Conservation (phyloP, 1,139 yeast species). For the Suhomyces taliae region DNA sequence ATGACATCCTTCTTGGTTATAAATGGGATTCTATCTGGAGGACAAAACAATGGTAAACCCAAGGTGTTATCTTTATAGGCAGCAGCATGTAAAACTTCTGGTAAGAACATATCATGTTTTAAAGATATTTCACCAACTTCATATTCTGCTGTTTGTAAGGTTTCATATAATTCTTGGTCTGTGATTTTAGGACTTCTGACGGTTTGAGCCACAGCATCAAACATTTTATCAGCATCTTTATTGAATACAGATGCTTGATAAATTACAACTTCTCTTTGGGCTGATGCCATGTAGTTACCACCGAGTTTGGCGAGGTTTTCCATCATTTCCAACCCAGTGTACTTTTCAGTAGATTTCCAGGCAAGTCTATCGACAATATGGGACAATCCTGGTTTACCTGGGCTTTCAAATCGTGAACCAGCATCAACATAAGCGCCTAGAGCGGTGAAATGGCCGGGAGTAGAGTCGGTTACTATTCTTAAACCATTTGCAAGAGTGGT, state of each 20-base stretch:
- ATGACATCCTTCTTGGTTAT: constrained; percentile 55
- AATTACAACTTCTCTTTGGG: constrained; percentile 87
- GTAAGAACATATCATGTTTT: constrained; percentile 84
- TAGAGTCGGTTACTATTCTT: constrained; percentile 77
- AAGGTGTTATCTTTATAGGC: constrained; percentile 74
- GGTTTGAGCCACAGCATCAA: constrained; percentile 76
- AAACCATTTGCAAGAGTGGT: constrained; percentile 74
- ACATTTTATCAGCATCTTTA: constrained; percentile 80
- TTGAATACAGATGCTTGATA: constrained; percentile 95
- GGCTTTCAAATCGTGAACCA: constrained; percentile 79
- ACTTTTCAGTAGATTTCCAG: constrained; percentile 71
- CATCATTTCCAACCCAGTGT: constrained; percentile 69
- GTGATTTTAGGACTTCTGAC: constrained; percentile 68
- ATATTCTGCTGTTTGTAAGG: constrained; percentile 71
- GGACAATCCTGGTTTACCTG: constrained; percentile 63
- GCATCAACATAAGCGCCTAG: constrained; percentile 88
- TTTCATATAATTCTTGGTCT: constrained; percentile 71
- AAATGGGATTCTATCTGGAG: constrained; percentile 60
- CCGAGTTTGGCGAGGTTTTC: constrained; percentile 78
- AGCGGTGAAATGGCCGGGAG: constrained; percentile 91
- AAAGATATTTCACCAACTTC: constrained; percentile 80
- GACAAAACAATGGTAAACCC: constrained; percentile 86
- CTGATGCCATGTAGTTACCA: constrained; percentile 92
- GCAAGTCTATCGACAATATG: constrained; percentile 87
- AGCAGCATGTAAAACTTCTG: constrained; percentile 81